Evolutionary conservation across 2,329 filamentous ascomycete species (phyloP).

Genomic region (Colletotrichum eleusines): DNA sequence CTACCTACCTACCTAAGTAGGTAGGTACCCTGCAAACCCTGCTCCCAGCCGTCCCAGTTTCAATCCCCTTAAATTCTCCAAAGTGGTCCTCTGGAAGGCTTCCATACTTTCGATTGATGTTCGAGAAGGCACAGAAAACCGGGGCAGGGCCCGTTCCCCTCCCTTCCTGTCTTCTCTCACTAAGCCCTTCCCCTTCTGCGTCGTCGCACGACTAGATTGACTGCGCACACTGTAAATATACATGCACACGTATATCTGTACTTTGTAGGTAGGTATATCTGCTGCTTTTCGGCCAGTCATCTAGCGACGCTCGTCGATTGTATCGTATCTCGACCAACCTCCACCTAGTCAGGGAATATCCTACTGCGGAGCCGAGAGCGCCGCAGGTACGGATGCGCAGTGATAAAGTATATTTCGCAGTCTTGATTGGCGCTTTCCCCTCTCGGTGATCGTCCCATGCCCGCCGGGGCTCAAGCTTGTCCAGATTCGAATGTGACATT

Average conservation of each 20-base stretch:
- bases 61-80: background rate
- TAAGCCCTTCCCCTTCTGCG: background rate
- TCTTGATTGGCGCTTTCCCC: constrained; percentile 13
- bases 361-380: background rate
- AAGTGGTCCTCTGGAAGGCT: constrained; percentile 30
- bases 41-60: constrained; percentile 37
- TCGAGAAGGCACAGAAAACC: constrained; percentile 42
- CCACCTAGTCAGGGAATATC: background rate
- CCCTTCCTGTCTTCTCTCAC: background rate
- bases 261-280: background rate
- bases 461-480: constrained; percentile 12
- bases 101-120: constrained; percentile 42
- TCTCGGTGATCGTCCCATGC: constrained; percentile 29
- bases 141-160: constrained; percentile 25
- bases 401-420: constrained; percentile 2
- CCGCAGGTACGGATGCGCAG: background rate
- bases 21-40: constrained; percentile 38
- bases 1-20: accelerated
- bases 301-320: background rate
- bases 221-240: background rate
- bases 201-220: constrained; percentile 13
- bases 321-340: background rate
- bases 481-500: constrained; percentile 18
- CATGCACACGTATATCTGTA: too few relatives aligned
- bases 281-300: background rate